Conservation (phyloP, 1,284 basidiomycete species). For the Puccinia polysora region DNA sequence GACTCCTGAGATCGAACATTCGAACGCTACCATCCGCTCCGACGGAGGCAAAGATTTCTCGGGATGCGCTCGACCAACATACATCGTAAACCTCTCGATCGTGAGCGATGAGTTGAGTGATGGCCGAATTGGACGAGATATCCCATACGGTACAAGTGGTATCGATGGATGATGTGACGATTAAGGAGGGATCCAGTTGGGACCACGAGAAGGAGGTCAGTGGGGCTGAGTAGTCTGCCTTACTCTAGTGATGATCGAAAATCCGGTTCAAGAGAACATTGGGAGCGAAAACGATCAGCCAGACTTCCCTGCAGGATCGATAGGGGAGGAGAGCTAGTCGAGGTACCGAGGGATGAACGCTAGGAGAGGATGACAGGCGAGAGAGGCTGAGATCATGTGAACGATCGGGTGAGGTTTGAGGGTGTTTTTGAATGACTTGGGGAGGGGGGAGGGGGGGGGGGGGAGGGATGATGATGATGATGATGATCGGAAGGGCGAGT, state of each 20-base stretch:
- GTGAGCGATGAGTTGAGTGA: conserved; percentile 92
- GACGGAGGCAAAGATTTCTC: conserved; percentile 96
- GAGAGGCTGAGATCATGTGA: neutral
- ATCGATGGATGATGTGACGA: conserved; percentile 82
- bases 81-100: conserved; percentile 94
- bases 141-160: conserved; percentile 65
- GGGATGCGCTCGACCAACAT: conserved; percentile 95
- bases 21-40: conserved; percentile 94
- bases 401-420: too few species aligned
- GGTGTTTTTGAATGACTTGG: too few species aligned
- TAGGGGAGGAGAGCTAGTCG: too few species aligned
- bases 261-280: neutral
- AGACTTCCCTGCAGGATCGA: too few species aligned
- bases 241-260: conserved; percentile 60
- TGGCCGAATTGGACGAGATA: conserved; percentile 86
- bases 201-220: conserved; percentile 96
- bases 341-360: too few species aligned
- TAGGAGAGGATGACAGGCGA: conserved; percentile 16
- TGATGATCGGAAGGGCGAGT: too few species aligned
- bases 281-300: too few species aligned
- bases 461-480: neutral
- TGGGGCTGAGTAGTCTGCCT: conserved; percentile 78
- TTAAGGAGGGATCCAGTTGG: conserved; percentile 83
- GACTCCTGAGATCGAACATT: conserved; percentile 88
- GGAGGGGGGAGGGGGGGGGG: too few species aligned